These are phyloP conservation scores for Melastoma candidum DNA, from an alignment of 441 rosid species.

Conservation along the genomic window DNA sequence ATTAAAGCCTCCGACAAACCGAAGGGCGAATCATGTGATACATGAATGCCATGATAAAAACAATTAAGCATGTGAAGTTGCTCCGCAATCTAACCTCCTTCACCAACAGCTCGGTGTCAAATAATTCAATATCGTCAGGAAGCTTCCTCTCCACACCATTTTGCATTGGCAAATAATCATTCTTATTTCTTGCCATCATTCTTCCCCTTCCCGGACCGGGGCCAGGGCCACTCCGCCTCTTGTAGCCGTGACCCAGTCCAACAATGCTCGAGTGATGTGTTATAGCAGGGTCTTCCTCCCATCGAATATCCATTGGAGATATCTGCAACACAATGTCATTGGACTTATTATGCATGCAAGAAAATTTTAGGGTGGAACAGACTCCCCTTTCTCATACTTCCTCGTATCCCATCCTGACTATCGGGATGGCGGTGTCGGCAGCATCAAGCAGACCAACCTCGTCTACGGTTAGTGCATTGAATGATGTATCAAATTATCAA, in stretches of 20 bases:
- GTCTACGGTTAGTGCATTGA: too few relatives aligned
- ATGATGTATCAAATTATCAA: too few relatives aligned
- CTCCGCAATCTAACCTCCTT: constrained; percentile 6
- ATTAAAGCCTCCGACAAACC: constrained; percentile 1
- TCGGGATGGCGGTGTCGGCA: too few relatives aligned
- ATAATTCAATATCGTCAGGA: constrained; percentile 12
- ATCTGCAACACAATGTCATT: background rate
- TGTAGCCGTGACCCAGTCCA: too few relatives aligned
- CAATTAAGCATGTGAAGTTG: background rate
- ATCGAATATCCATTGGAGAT: too few relatives aligned
- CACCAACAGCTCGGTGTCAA: constrained; percentile 14
- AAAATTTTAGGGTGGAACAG: background rate
- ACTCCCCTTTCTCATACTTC: background rate
- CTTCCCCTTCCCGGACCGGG: constrained; percentile 7
- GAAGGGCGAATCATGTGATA: background rate
- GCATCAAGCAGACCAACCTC: too few relatives aligned
- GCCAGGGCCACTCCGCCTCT: constrained; percentile 7
- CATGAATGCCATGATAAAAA: background rate
- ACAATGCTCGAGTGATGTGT: too few relatives aligned
- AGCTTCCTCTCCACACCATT: constrained; percentile 8
- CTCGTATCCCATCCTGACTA: too few relatives aligned
- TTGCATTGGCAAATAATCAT: constrained; percentile 8
- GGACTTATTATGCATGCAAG: background rate
- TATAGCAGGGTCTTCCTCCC: too few relatives aligned
- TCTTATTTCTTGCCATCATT: constrained; percentile 7